Evolutionary conservation across 306 rosid genomes (phyloP), one percentile per base, ranked within the genome.

Genomic region (Alnus glutinosa): DNA sequence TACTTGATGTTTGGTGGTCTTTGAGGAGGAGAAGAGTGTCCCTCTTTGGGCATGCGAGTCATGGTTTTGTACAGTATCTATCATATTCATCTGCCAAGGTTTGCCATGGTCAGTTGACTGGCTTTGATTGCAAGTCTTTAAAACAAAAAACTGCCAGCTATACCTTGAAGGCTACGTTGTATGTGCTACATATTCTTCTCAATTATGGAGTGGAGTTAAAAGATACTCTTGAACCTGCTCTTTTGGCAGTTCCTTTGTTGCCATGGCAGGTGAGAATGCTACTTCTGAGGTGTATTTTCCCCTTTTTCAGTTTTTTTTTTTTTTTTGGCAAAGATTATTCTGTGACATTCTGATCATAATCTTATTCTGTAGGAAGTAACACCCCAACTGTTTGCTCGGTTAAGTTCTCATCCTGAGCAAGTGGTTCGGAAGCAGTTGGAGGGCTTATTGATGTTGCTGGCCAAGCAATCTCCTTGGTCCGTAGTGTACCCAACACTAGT

Each of bases 391-490:
- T 94, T 92, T 92, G 97, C 97, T 71, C 97, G 92, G 63, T 80
- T 94, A 75, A 92, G 97, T 84, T 89, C 97, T 76, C 97, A 94
- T 87, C 97, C 96, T 16, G 98, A 92, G 87, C 85, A 87, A 87
- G 91, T 82, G 81, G 87, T 92, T 42, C 92, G 98, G 82, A 88
- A 88, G 88, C 97, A 89, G 88, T 81, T 94, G 88, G 97, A 94
- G 87, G 93, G 94, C 80, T 92, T 94, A 82, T 79, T 94, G 85
- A 89, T 90, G 84, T 80, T 89, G 97, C 84, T 94, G 85, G 98
- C 98, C 78, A 94, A 89, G 85, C 91, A 87, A 77, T 94, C 98
- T 87, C 98, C 98, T 32, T 92, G 87, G 84, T 89, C 98, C 55
- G 83, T 94, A 79, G 97, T 94, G 68, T 94, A 92, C 88, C 98